A percentile compares a stretch with the other conserved stretches of the same genome.
phyloP scores from a whole-genome alignment of 768 basidiomycete genomes.

The Panellus pusillus region DNA sequence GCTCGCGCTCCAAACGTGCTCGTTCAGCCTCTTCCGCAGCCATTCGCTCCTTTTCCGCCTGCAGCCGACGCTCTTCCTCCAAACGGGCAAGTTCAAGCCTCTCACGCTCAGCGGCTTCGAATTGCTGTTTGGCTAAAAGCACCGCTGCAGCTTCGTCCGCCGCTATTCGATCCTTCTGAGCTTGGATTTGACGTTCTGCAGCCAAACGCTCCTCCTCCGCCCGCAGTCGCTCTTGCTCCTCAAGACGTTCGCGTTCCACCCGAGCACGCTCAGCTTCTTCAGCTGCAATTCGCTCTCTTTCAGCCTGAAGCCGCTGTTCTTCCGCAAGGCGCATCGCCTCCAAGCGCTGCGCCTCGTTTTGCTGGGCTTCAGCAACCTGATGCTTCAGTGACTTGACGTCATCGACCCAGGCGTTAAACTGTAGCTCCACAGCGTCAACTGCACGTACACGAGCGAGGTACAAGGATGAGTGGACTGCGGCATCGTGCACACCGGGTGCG shows the following conservation, averaged over 20 bases:
- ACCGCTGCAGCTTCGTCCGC: conserved; percentile 16
- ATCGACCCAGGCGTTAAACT: conserved; percentile 50
- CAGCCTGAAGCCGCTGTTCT: conserved; percentile 33
- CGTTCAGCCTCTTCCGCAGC: conserved; percentile 3
- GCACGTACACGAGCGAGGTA: conserved; percentile 48
- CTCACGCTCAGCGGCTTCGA: conserved; percentile 15
- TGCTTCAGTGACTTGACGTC: conserved; percentile 40
- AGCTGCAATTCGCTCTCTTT: conserved; percentile 35
- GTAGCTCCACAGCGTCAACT: conserved; percentile 52
- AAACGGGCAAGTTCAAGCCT: conserved; percentile 15
- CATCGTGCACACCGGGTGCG: conserved; percentile 41
- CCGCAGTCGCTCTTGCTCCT: conserved; percentile 28
- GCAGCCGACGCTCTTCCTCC: conserved; percentile 21
- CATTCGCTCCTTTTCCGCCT: not conserved
- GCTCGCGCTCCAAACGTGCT: not conserved
- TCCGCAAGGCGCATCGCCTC: conserved; percentile 37
- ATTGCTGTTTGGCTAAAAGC: conserved; percentile 14
- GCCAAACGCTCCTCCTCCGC: conserved; percentile 19
- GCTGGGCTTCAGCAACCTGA: conserved; percentile 41
- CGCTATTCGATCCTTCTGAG: conserved; percentile 20
- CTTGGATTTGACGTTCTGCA: conserved; percentile 19
- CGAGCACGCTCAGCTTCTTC: conserved; percentile 35
- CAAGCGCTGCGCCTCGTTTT: conserved; percentile 41
- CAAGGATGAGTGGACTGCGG: conserved; percentile 46
- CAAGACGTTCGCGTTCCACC: conserved; percentile 34